These are phyloP conservation scores for Xerocomellus dryophilus DNA, from an alignment of 768 basidiomycete genomes.

Conservation along the genomic window DNA sequence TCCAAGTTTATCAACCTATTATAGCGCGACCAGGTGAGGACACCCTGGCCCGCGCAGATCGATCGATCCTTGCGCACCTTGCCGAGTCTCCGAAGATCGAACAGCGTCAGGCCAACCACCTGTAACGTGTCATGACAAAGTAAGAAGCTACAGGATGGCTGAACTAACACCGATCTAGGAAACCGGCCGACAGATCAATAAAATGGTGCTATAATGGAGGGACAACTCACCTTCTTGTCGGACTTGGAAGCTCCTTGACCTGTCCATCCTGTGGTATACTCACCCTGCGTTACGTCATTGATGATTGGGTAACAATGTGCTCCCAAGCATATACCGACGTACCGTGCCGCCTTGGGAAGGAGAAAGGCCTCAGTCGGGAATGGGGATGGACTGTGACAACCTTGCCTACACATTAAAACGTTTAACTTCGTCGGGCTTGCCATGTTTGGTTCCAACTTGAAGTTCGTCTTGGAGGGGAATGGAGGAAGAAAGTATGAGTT, in stretches of 20 bases:
- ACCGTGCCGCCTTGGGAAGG: slow-evolving; percentile 44
- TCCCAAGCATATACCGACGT: slow-evolving; percentile 12
- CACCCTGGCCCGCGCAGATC: neutral
- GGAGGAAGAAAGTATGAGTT: neutral
- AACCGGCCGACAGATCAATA: neutral
- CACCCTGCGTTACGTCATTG: slow-evolving; percentile 45
- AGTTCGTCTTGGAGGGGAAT: neutral
- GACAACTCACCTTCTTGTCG: slow-evolving; percentile 76
- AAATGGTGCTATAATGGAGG: neutral
- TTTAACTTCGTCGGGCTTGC: slow-evolving; percentile 53
- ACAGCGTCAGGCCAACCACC: slow-evolving; percentile 88
- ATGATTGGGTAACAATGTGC: neutral
- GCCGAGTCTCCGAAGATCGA: slow-evolving; percentile 81
- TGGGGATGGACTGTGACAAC: neutral
- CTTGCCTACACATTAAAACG: slow-evolving; percentile 70
- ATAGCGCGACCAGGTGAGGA: slow-evolving; percentile 7
- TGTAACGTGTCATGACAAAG: slow-evolving; percentile 31
- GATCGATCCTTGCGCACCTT: slow-evolving; percentile 48
- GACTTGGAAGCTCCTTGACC: slow-evolving; percentile 89
- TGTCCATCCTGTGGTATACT: slow-evolving; percentile 96
- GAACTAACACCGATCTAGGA: slow-evolving; percentile 62
- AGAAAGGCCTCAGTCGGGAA: slow-evolving; percentile 6
- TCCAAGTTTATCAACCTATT: slow-evolving; percentile 63
- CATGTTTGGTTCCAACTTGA: slow-evolving; percentile 37
- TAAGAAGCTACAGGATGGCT: slow-evolving; percentile 2